Conservation (phyloP, 495 filamentous ascomycete genomes). For the Annulohypoxylon maeteangense region DNA sequence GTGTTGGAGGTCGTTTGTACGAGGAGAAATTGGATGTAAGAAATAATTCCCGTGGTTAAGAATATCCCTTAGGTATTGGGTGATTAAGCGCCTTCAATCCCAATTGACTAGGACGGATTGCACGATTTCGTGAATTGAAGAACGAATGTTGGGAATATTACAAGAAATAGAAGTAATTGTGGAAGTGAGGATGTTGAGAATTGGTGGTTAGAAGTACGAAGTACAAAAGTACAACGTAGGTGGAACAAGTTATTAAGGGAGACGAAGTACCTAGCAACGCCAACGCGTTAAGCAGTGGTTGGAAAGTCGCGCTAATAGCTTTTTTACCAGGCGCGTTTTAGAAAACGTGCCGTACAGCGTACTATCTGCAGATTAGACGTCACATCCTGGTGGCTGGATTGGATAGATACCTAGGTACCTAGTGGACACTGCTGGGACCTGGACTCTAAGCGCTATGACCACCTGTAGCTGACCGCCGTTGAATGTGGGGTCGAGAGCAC, state of each 20-base stretch:
- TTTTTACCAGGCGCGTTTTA: conserved; percentile 26
- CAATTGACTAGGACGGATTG: conserved; percentile 4
- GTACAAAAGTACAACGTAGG: conserved; percentile 35
- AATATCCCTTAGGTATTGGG: no score
- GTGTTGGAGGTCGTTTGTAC: neutral
- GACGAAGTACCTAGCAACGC: conserved; percentile 34
- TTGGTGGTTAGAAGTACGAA: conserved; percentile 18
- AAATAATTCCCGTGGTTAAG: neutral
- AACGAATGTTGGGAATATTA: neutral
- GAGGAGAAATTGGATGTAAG: neutral
- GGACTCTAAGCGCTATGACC: conserved; percentile 20
- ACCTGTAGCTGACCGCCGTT: neutral
- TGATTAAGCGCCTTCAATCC: neutral
- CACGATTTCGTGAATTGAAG: conserved; percentile 8
- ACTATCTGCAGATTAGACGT: conserved; percentile 24
- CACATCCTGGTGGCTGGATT: conserved; percentile 36
- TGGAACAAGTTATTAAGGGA: conserved; percentile 23
- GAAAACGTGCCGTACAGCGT: conserved; percentile 6
- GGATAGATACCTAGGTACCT: no score
- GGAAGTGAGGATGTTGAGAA: conserved; percentile 18
- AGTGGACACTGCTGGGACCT: neutral
- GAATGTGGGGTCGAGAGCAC: conserved; percentile 35
- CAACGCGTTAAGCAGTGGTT: conserved; percentile 23
- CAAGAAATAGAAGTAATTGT: neutral
- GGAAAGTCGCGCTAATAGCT: conserved; percentile 38